phyloP scores from a whole-genome alignment of 2,329 filamentous ascomycete genomes.

The Penicillium hordei region DNA sequence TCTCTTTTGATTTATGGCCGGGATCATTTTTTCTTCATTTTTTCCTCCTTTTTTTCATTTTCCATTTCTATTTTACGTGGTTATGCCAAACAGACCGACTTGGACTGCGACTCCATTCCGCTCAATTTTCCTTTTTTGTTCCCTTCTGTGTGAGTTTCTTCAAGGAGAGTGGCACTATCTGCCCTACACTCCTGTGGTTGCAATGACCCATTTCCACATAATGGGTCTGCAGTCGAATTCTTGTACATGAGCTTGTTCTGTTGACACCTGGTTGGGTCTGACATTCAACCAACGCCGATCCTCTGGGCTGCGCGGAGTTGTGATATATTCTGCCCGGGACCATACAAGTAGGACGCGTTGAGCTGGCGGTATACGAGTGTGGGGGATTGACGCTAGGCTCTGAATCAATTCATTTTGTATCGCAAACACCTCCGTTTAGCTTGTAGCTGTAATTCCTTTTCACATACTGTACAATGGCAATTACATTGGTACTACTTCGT shows the following conservation, averaged over 20 bases:
- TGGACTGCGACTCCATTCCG: slow-evolving; percentile 36
- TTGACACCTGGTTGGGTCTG: slow-evolving; percentile 13
- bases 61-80: slow-evolving; percentile 34
- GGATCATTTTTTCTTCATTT: slow-evolving; percentile 19
- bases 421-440: not conserved
- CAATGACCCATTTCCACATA: slow-evolving; percentile 20
- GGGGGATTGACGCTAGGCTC: slow-evolving; percentile 18
- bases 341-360: slow-evolving; percentile 4
- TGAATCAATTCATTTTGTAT: slow-evolving; percentile 22
- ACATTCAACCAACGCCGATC: slow-evolving; percentile 6
- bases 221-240: slow-evolving; percentile 17
- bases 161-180: slow-evolving; percentile 33
- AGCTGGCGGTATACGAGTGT: slow-evolving; percentile 17
- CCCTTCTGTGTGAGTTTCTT: slow-evolving; percentile 40
- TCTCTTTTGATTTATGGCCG: slow-evolving; percentile 21
- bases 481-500: not conserved
- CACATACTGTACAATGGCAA: not conserved
- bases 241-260: slow-evolving; percentile 13
- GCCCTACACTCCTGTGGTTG: slow-evolving; percentile 20
- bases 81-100: slow-evolving; percentile 42
- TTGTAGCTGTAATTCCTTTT: not conserved
- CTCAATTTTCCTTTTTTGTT: slow-evolving; percentile 23
- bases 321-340: slow-evolving; percentile 26
- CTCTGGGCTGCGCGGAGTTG: slow-evolving; percentile 22
- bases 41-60: slow-evolving; percentile 6